These are phyloP conservation scores for Spirogloea muscicola DNA, from an alignment of 139 green algal genomes.

Conservation along the genomic window DNA sequence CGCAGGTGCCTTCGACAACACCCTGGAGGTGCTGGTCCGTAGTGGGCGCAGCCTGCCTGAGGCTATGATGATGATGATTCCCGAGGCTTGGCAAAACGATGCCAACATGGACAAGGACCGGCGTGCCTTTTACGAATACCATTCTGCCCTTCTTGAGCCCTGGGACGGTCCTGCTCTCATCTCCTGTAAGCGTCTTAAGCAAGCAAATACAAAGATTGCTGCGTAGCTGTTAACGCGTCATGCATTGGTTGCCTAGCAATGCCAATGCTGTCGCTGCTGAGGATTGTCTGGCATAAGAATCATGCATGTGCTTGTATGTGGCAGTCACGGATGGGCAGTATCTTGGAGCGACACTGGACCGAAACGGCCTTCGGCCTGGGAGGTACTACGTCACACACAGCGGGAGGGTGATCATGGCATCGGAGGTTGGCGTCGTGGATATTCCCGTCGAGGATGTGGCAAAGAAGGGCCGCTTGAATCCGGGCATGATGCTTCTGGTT, in stretches of 20 bases:
- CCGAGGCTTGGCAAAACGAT: conserved; percentile 74
- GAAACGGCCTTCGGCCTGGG: conserved; percentile 92
- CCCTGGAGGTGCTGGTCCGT: conserved; percentile 84
- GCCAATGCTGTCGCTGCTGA: no score
- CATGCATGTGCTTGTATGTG: no score
- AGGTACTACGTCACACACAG: conserved; percentile 91
- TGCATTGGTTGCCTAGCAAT: no score
- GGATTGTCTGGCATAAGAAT: no score
- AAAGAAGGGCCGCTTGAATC: conserved; percentile 88
- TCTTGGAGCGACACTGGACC: conserved; percentile 89
- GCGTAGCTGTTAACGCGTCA: no score
- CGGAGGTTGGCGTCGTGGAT: conserved; percentile 84
- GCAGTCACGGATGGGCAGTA: conserved; percentile 87
- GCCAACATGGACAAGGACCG: conserved; percentile 59
- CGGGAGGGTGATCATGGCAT: conserved; percentile 55
- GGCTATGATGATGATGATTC: conserved; percentile 96
- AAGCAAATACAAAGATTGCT: neutral
- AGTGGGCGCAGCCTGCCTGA: conserved; percentile 78
- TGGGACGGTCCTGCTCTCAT: conserved; percentile 94
- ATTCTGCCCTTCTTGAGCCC: conserved; percentile 90
- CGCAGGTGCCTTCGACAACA: conserved; percentile 79
- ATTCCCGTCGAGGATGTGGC: conserved; percentile 71
- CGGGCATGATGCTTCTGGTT: conserved; percentile 94
- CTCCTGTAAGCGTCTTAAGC: conserved; percentile 65
- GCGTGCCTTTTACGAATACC: conserved; percentile 87